Conservation (phyloP, 2,329 filamentous ascomycete species). For the Lachnellula arida region DNA sequence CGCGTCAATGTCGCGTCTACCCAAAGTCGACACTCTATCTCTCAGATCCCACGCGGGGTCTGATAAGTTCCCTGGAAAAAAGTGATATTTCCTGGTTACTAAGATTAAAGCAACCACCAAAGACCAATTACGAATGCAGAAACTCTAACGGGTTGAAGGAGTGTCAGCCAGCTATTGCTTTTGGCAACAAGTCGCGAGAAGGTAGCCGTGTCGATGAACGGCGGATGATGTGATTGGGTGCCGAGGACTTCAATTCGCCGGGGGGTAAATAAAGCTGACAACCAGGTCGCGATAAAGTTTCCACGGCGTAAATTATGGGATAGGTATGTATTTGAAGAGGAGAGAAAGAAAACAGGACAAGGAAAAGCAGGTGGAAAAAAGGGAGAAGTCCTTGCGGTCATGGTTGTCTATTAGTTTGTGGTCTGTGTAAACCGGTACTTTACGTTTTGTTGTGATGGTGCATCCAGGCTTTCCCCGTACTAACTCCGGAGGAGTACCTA, state of each 20-base stretch:
- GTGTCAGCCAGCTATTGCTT: conserved; percentile 2
- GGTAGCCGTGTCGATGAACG: conserved; percentile 12
- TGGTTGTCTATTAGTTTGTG: not conserved
- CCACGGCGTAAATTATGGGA: not conserved
- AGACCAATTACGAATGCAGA: conserved; percentile 9
- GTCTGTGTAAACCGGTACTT: not conserved
- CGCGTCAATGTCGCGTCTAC: conserved; percentile 16
- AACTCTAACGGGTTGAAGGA: not conserved
- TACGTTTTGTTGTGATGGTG: conserved; percentile 1
- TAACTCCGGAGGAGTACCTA: no score
- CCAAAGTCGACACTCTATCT: not conserved
- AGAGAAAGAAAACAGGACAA: not conserved
- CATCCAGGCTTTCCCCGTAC: not conserved
- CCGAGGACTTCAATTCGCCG: conserved; percentile 3
- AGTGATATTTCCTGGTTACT: conserved; percentile 9
- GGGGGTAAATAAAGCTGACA: not conserved
- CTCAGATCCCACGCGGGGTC: conserved; percentile 7
- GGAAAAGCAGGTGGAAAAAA: not conserved
- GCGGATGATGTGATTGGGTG: conserved; percentile 13
- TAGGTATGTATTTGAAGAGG: not conserved
- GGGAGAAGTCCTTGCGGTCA: not conserved
- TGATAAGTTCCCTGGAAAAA: conserved; percentile 10
- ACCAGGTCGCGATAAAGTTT: conserved; percentile 4
- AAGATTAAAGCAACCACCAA: conserved; percentile 11
- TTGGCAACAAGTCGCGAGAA: conserved; percentile 11